Evolutionary conservation across 148 eudicot genomes (phyloP).

Genomic region (Rhododendron mucronatum): DNA sequence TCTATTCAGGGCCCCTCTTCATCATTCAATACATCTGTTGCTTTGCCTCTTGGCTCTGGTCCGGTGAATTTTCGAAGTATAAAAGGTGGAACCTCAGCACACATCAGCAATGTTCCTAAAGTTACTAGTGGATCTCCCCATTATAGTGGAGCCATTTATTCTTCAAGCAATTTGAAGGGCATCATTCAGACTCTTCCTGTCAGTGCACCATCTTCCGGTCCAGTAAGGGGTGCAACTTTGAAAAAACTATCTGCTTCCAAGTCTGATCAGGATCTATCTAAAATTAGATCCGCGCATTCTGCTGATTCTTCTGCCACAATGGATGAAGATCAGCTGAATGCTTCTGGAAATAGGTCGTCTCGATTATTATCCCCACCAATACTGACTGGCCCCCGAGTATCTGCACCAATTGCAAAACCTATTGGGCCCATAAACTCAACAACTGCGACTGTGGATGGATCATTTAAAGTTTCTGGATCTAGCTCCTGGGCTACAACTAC

Average conservation of each 20-base stretch:
- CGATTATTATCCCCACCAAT: constrained; percentile 37
- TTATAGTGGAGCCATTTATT: constrained; percentile 39
- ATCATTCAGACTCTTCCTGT: constrained; percentile 50
- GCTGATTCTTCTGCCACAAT: constrained; percentile 48
- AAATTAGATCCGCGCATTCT: constrained; percentile 68
- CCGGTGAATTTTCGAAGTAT: constrained; percentile 27
- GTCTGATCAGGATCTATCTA: constrained; percentile 81
- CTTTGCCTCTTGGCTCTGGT: constrained; percentile 42
- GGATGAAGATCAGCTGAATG: constrained; percentile 60
- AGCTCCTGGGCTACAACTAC: constrained; percentile 40
- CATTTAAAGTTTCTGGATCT: constrained; percentile 31
- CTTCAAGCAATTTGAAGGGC: constrained; percentile 46
- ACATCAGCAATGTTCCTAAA: constrained; percentile 27
- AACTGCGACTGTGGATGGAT: constrained; percentile 23
- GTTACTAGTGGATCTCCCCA: constrained; percentile 29
- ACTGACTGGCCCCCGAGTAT: constrained; percentile 27
- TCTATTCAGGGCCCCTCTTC: constrained; percentile 38
- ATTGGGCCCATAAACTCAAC: constrained; percentile 31
- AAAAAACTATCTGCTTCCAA: constrained; percentile 72
- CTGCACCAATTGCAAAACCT: constrained; percentile 28
- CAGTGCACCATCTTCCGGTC: constrained; percentile 40
- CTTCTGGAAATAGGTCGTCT: constrained; percentile 40
- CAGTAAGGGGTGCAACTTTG: constrained; percentile 38
- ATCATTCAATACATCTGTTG: constrained; percentile 33
- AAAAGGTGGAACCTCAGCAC: constrained; percentile 41